These are phyloP conservation scores for Fusarium tupiense DNA, from an alignment of 2,329 filamentous ascomycete species.

Conservation along the genomic window DNA sequence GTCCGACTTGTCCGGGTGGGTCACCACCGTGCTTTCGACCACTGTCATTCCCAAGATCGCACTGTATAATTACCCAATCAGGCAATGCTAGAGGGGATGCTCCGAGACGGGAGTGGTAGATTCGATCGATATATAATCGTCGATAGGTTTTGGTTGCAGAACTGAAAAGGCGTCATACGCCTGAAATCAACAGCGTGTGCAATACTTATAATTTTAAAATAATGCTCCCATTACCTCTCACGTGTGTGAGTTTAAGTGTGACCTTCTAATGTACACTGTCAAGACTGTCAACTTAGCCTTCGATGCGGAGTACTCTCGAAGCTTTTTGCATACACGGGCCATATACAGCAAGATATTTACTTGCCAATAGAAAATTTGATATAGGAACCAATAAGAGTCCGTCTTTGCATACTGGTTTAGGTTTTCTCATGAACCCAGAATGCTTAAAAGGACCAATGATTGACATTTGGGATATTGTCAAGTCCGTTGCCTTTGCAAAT, in stretches of 20 bases:
- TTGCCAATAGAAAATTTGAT: not conserved
- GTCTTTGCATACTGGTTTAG: not conserved
- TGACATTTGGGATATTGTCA: not conserved
- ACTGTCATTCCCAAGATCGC: not conserved
- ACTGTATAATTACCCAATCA: not conserved
- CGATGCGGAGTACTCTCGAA: not conserved
- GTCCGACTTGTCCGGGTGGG: slow-evolving; percentile 5
- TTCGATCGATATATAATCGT: not conserved
- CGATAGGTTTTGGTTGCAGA: not conserved
- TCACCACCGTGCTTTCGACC: not conserved
- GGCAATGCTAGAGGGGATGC: not conserved
- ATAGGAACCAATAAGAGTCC: not conserved
- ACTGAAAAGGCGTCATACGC: not conserved
- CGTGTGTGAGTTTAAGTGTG: not conserved
- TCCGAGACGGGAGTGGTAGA: not conserved
- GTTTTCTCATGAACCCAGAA: not conserved
- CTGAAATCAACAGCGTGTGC: not conserved
- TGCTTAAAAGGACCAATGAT: not conserved
- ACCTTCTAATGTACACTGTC: not conserved
- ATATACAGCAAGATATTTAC: not conserved
- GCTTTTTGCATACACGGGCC: not conserved
- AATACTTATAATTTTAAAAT: not conserved
- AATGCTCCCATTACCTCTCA: not conserved
- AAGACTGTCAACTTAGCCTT: not conserved
- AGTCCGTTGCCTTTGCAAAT: not conserved